These are phyloP conservation scores for Thelonectria rubi DNA, from an alignment of 2,329 filamentous ascomycete species.

Conservation along the genomic window DNA sequence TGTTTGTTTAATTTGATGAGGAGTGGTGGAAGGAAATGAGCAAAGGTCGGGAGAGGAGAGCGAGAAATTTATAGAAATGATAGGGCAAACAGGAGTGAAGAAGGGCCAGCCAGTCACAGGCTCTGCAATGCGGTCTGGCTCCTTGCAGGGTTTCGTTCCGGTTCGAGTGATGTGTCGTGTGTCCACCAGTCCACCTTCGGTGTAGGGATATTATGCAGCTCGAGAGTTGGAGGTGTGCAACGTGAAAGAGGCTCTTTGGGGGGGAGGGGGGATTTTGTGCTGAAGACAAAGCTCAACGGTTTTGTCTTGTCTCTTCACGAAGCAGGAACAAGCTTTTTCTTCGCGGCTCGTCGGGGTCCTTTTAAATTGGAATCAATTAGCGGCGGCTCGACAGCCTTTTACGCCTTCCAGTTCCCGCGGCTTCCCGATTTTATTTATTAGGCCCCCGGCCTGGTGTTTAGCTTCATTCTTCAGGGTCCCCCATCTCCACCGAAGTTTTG, in stretches of 20 bases:
- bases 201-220: not conserved
- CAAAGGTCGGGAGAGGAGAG: not conserved
- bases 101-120: slow-evolving; percentile 2
- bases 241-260: not conserved
- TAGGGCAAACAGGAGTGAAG: not conserved
- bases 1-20: not conserved
- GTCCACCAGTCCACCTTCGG: slow-evolving; percentile 7
- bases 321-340: not conserved
- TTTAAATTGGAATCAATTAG: slow-evolving; percentile 14
- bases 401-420: slow-evolving; percentile 11
- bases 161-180: slow-evolving; percentile 12
- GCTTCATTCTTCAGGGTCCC: slow-evolving; percentile 17
- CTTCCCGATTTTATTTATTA: not conserved
- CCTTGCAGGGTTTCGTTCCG: slow-evolving; percentile 5
- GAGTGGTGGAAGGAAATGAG: not conserved
- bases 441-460: slow-evolving; percentile 1
- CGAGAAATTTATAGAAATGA: slow-evolving; percentile 11
- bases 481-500: slow-evolving; percentile 22
- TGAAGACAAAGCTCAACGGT: too few relatives aligned
- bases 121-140: not conserved
- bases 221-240: too few relatives aligned
- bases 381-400: slow-evolving; percentile 1
- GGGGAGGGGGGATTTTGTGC: too few relatives aligned
- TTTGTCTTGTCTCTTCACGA: too few relatives aligned
- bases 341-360: slow-evolving; percentile 13